A percentile compares a stretch with the other conserved stretches of the same genome.
These are phyloP conservation scores for Bipolaris gigantea DNA, from an alignment of 2,329 filamentous ascomycete species.

Conservation along the genomic window DNA sequence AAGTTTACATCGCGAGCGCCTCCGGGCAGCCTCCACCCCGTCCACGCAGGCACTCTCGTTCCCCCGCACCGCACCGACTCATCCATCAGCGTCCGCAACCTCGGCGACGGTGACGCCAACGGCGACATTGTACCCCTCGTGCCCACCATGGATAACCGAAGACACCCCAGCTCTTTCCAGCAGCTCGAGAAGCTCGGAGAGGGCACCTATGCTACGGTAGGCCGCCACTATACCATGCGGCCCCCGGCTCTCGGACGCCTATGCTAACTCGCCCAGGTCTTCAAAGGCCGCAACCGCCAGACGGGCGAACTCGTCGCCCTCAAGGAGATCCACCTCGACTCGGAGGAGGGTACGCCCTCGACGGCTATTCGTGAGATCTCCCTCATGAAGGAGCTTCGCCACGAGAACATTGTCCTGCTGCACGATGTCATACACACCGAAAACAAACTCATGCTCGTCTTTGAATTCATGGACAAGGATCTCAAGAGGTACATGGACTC, in stretches of 20 bases:
- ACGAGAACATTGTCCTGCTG: conserved; percentile 95
- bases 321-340: conserved; percentile 98
- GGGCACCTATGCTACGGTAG: conserved; percentile 95
- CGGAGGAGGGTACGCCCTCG: conserved; percentile 94
- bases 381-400: conserved; percentile 98
- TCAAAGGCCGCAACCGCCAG: conserved; percentile 96
- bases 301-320: conserved; percentile 95
- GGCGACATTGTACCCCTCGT: conserved; percentile 41
- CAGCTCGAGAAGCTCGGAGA: conserved; percentile 98
- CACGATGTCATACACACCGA: conserved; percentile 99
- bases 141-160: conserved; percentile 78
- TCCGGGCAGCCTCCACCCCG: conserved; percentile 50
- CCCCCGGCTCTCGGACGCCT: background rate
- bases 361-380: conserved; percentile 98
- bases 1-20: conserved; percentile 52
- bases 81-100: conserved; percentile 53
- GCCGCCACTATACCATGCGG: conserved; percentile 28
- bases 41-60: conserved; percentile 53
- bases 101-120: conserved; percentile 51
- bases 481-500: conserved; percentile 99
- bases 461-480: conserved; percentile 98
- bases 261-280: conserved; percentile 66
- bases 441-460: conserved; percentile 99
- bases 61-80: conserved; percentile 54
- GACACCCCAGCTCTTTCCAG: conserved; percentile 96